phyloP scores from a whole-genome alignment of 2,329 filamentous ascomycete genomes.

The Trichoderma sp. region DNA sequence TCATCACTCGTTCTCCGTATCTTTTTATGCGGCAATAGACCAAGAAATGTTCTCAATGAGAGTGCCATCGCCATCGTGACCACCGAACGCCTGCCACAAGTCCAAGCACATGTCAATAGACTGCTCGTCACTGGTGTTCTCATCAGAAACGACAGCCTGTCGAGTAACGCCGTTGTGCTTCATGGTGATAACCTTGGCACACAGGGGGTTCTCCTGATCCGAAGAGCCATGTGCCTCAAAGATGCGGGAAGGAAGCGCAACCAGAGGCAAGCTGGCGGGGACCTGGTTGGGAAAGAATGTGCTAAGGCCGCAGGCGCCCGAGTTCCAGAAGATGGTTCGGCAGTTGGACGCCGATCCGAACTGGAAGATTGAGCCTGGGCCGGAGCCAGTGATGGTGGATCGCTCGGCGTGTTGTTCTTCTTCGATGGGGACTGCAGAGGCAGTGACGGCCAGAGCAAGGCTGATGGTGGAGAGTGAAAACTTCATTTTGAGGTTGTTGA shows the following conservation, averaged over 20 bases:
- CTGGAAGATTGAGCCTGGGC: conserved; percentile 24
- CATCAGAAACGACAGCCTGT: conserved; percentile 24
- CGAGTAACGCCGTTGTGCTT: conserved; percentile 24
- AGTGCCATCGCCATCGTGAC: conserved; percentile 20
- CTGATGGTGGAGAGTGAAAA: conserved; percentile 4
- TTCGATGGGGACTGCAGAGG: conserved; percentile 18
- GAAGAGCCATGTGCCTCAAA: conserved; percentile 12
- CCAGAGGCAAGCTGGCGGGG: conserved; percentile 21
- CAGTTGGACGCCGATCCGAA: conserved; percentile 23
- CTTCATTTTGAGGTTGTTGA: conserved; percentile 15
- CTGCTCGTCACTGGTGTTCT: conserved; percentile 24
- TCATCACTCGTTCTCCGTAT: neutral
- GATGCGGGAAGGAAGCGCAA: conserved; percentile 20
- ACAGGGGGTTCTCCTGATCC: conserved; percentile 25
- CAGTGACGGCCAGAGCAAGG: conserved; percentile 17
- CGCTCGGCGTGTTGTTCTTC: neutral
- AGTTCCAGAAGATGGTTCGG: conserved; percentile 22
- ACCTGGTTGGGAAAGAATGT: conserved; percentile 24
- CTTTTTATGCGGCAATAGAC: conserved; percentile 18
- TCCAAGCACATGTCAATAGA: conserved; percentile 27
- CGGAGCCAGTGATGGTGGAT: conserved; percentile 15
- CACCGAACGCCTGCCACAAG: conserved; percentile 25
- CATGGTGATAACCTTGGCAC: conserved; percentile 27
- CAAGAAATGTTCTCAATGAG: conserved; percentile 25
- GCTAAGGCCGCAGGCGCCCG: conserved; percentile 27